phyloP scores from a whole-genome alignment of 768 basidiomycete genomes.

The Calocera viscosa region DNA sequence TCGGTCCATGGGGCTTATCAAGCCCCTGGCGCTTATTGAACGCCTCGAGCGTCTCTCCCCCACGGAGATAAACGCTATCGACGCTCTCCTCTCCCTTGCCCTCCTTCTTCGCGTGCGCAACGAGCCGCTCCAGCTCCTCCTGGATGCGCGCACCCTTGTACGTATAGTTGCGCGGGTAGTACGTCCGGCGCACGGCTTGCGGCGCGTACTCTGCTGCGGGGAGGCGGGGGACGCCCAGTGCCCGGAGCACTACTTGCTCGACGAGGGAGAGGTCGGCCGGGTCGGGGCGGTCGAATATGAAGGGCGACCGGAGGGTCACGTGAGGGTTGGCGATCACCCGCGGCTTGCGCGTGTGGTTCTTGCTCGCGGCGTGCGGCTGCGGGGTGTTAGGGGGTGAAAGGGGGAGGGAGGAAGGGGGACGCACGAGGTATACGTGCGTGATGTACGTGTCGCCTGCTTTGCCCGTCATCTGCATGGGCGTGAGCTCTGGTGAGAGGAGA shows the following conservation, averaged over 20 bases:
- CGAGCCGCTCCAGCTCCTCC: slow-evolving; percentile 18
- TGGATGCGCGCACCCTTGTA: slow-evolving; percentile 18
- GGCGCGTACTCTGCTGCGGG: slow-evolving; percentile 16
- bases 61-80: slow-evolving; percentile 17
- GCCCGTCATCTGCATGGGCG: slow-evolving; percentile 12
- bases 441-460: slow-evolving; percentile 19
- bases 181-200: slow-evolving; percentile 13
- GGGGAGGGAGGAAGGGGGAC: background rate
- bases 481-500: background rate
- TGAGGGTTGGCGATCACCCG: slow-evolving; percentile 21
- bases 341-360: slow-evolving; percentile 17
- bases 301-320: slow-evolving; percentile 17
- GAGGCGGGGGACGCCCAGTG: slow-evolving; percentile 13
- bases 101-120: slow-evolving; percentile 15
- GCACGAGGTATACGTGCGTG: slow-evolving; percentile 10
- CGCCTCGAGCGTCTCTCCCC: slow-evolving; percentile 6
- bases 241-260: slow-evolving; percentile 21
- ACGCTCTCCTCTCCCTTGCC: slow-evolving; percentile 13
- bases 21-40: slow-evolving; percentile 9
- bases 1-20: slow-evolving; percentile 11
- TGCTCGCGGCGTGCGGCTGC: slow-evolving; percentile 15
- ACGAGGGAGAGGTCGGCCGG: slow-evolving; percentile 18
- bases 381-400: background rate
- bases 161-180: slow-evolving; percentile 17
- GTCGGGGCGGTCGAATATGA: slow-evolving; percentile 16